A percentile compares a stretch with the other conserved stretches of the same genome.
phyloP scores from a whole-genome alignment of 1,284 basidiomycete genomes.

The Sporisorium iseilematis-ciliati region DNA sequence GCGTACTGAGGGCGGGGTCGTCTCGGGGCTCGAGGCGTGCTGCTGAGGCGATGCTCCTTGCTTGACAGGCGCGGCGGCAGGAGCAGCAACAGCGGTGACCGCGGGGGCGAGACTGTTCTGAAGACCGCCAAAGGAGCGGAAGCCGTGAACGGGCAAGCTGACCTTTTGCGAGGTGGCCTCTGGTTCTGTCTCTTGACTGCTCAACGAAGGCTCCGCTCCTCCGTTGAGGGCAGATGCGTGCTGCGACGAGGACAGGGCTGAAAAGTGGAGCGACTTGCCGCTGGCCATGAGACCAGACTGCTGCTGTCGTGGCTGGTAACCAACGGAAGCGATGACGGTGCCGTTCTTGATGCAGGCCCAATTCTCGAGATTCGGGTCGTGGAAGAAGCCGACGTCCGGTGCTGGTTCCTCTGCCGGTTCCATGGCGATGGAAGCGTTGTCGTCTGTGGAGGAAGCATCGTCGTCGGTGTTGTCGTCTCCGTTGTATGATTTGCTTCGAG shows the following conservation, averaged over 20 bases:
- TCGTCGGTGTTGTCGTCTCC: slow-evolving; percentile 40
- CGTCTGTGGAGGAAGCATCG: slow-evolving; percentile 34
- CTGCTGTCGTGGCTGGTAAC: slow-evolving; percentile 46
- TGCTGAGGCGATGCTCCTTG: slow-evolving; percentile 8
- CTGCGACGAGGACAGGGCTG: slow-evolving; percentile 41
- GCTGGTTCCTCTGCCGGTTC: slow-evolving; percentile 39
- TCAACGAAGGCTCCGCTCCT: slow-evolving; percentile 1
- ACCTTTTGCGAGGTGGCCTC: slow-evolving; percentile 31
- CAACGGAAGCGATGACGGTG: slow-evolving; percentile 33
- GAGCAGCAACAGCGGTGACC: slow-evolving; percentile 10
- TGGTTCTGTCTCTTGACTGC: slow-evolving; percentile 8
- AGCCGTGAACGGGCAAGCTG: slow-evolving; percentile 56
- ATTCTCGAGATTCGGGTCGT: slow-evolving; percentile 36
- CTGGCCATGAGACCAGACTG: slow-evolving; percentile 48
- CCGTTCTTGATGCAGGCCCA: slow-evolving; percentile 62
- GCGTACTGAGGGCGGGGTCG: slow-evolving; percentile 31
- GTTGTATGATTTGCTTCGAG: slow-evolving; percentile 42
- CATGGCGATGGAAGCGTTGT: slow-evolving; percentile 5
- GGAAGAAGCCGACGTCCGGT: slow-evolving; percentile 41
- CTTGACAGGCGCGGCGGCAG: not conserved
- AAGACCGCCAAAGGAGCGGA: slow-evolving; percentile 61
- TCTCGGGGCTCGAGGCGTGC: slow-evolving; percentile 13
- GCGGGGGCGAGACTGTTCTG: slow-evolving; percentile 34
- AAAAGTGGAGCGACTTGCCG: slow-evolving; percentile 52
- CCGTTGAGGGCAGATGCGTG: slow-evolving; percentile 31